Evolutionary conservation across 345 rosid species (phyloP).

Genomic region (Sisymbrium irio): DNA sequence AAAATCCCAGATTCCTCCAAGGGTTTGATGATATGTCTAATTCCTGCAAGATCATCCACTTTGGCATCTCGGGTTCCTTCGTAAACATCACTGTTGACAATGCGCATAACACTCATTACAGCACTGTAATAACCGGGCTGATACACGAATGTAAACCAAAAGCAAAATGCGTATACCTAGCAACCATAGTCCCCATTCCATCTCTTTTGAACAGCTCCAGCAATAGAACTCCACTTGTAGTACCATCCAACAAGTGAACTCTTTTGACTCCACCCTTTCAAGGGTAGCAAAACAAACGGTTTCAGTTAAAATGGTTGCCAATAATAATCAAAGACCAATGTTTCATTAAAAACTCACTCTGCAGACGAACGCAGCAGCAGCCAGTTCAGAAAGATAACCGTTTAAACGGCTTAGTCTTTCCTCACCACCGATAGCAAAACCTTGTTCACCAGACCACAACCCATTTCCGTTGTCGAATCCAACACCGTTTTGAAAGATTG

Average conservation of each 20-base stretch:
- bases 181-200: conserved; percentile 98
- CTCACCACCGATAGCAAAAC: conserved; percentile 94
- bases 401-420: conserved; percentile 69
- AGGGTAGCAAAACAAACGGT: not conserved
- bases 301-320: not conserved
- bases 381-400: conserved; percentile 87
- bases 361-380: conserved; percentile 97
- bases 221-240: conserved; percentile 73
- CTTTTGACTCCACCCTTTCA: conserved; percentile 96
- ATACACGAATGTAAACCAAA: not conserved
- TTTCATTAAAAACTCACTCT: conserved; percentile 45
- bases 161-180: conserved; percentile 50
- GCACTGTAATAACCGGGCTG: not conserved
- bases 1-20: conserved; percentile 71
- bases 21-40: conserved; percentile 66
- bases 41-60: conserved; percentile 67
- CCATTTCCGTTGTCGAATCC: conserved; percentile 89
- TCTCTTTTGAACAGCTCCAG: conserved; percentile 93
- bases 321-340: not conserved
- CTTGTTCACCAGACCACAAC: conserved; percentile 76
- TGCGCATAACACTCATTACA: not conserved
- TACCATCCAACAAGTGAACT: conserved; percentile 96
- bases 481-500: conserved; percentile 74
- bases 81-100: conserved; percentile 62
- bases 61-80: conserved; percentile 84